Evolutionary conservation across 192 early-diverging fungal species (phyloP).

Genomic region (Ramicandelaber brevisporus): DNA sequence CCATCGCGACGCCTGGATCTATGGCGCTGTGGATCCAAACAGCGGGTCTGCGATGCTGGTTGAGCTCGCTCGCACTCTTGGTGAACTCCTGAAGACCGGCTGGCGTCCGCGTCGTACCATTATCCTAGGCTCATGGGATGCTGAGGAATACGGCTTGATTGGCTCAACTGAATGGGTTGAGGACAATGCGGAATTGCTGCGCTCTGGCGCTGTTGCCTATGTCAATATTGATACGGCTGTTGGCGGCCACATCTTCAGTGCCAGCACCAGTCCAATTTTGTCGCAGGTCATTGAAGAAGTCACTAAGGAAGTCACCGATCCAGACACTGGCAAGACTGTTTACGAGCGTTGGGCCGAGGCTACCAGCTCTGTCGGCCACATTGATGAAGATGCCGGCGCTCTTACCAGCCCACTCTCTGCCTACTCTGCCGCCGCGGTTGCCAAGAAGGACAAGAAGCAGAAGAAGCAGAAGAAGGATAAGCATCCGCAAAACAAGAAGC

Average conservation of each 20-base stretch:
- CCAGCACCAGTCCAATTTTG: conserved; percentile 19
- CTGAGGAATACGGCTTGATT: conserved; percentile 29
- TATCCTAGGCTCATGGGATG: conserved; percentile 34
- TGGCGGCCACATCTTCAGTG: conserved; percentile 15
- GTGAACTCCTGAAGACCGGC: conserved; percentile 21
- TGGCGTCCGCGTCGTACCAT: conserved; percentile 35
- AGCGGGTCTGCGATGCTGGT: conserved; percentile 29
- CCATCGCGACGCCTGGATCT: conserved; percentile 38
- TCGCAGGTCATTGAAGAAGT: conserved; percentile 16
- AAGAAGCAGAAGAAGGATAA: not conserved
- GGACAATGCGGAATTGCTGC: conserved; percentile 21
- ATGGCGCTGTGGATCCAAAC: conserved; percentile 30
- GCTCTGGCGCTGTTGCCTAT: conserved; percentile 20
- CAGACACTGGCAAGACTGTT: conserved; percentile 13
- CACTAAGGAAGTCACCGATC: conserved; percentile 16
- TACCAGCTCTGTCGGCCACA: conserved; percentile 5
- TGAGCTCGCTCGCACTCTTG: conserved; percentile 20
- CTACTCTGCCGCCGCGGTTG: not conserved
- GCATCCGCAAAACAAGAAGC: too few relatives aligned
- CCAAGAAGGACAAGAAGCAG: not conserved
- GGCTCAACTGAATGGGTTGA: conserved; percentile 45
- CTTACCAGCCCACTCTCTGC: not conserved
- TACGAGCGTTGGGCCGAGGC: conserved; percentile 31
- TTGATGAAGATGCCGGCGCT: not conserved
- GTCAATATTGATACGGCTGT: conserved; percentile 29